phyloP scores from a whole-genome alignment of 2,329 filamentous ascomycete species.

The Xylariaceae sp. region DNA sequence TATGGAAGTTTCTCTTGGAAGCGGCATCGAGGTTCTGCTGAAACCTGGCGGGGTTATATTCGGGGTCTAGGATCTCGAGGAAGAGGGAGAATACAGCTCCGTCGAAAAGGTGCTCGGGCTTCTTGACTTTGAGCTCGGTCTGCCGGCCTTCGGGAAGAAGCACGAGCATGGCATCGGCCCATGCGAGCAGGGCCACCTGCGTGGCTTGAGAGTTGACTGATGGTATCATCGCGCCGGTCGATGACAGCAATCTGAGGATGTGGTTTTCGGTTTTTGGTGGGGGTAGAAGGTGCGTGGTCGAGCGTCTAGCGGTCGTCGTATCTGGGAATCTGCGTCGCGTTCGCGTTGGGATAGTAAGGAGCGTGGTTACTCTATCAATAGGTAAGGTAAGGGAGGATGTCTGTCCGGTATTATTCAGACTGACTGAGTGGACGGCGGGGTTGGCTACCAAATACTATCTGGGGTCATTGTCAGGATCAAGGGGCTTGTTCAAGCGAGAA shows the following conservation, averaged over 20 bases:
- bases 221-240: slow-evolving; percentile 17
- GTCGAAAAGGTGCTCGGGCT: slow-evolving; percentile 45
- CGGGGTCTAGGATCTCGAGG: slow-evolving; percentile 49
- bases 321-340: no score
- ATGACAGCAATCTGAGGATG: slow-evolving; percentile 4
- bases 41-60: slow-evolving; percentile 48
- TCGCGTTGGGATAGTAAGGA: no score
- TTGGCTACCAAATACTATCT: no score
- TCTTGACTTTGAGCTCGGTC: slow-evolving; percentile 37
- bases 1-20: slow-evolving; percentile 41
- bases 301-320: neutral
- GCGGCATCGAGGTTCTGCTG: slow-evolving; percentile 35
- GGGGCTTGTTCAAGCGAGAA: neutral
- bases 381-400: no score
- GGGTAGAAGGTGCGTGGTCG: neutral
- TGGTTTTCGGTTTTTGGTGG: neutral
- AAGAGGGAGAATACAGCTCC: slow-evolving; percentile 47
- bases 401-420: no score
- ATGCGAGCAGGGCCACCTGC: slow-evolving; percentile 21
- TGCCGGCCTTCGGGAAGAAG: slow-evolving; percentile 19
- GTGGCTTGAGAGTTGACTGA: slow-evolving; percentile 15
- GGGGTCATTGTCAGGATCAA: neutral
- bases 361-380: no score
- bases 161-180: slow-evolving; percentile 22
- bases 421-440: no score